Evolutionary conservation across 164 flowering plant species (phyloP), one percentile per base, ranked within the genome.

Genomic region (Magnolia kwangsiensis): DNA sequence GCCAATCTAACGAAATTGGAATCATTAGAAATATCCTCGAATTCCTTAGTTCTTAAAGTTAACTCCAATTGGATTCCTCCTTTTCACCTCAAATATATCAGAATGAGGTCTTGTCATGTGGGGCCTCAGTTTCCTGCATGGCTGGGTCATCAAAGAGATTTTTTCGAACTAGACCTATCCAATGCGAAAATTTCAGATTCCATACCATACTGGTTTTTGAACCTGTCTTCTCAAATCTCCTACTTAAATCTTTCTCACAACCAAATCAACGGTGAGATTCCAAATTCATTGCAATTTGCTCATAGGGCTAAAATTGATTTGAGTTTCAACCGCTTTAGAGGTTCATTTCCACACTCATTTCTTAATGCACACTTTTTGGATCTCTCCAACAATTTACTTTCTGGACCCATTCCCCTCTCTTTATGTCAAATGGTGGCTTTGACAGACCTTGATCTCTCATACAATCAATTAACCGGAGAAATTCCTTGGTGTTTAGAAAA

Each of bases 91-190:
- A 10, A 4, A 16, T 7, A 20, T 11, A 8, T 72, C 2, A 11
- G 4, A 0, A 23, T 72, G 14, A 13, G 9, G 1, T 5, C 63
- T 6, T 72, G 74, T 24, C 20, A 23, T 10, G 2, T 72, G 20
- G 63, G 74, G 49, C 74, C 23, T 16, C 27, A 10, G 24, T 72
- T 72, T 51, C 74, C 74, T 50, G 16, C 29, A 19, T 72, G 75
- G 75, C 45, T 72, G 0, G 21, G 0, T 11, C 14, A 45, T 0
- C 71, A 68, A 19, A 37, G 27, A 1, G 8, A 29, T 1, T 11
- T 68, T 20, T 18, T 11, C 10, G 1, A 2, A 0, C 27, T 68
- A 4, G 19, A 29, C 10, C 2, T 68, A 1, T 68, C 71, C 45
- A 68, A 68, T 68, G 71, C 19, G 11, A 0, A 14, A 16, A 68